A percentile compares a stretch with the other conserved stretches of the same genome.
These are phyloP conservation scores for Chenopodium formosanum DNA, from an alignment of 148 eudicot species.

Conservation along the genomic window DNA sequence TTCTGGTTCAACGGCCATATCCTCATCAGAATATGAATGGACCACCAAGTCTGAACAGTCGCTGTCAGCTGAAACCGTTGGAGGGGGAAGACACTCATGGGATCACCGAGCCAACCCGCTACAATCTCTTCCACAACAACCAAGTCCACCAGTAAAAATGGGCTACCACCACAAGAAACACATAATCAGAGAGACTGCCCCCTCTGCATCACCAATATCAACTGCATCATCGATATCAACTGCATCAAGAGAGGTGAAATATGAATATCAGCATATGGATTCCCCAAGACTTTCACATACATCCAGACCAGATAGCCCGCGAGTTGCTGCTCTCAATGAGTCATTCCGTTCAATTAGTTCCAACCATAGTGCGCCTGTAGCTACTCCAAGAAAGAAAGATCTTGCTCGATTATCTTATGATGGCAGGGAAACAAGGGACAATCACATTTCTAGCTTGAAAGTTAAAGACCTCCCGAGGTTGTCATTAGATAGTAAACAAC, in stretches of 20 bases:
- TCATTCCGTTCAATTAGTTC: conserved; percentile 35
- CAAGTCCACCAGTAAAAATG: conserved; percentile 23
- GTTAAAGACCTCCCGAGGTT: conserved; percentile 69
- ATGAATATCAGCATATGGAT: conserved; percentile 47
- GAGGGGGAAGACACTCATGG: conserved; percentile 29
- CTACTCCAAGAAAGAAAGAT: conserved; percentile 17
- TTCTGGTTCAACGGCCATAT: conserved; percentile 48
- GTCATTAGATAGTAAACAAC: conserved; percentile 71
- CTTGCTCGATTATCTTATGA: conserved; percentile 63
- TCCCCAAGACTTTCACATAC: conserved; percentile 63
- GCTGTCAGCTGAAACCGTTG: conserved; percentile 26
- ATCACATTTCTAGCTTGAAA: conserved; percentile 36
- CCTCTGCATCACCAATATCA: conserved; percentile 41
- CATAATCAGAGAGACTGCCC: conserved; percentile 41
- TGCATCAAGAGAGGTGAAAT: conserved; percentile 29
- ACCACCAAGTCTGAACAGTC: conserved; percentile 33
- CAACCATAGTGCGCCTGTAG: conserved; percentile 34
- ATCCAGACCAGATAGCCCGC: conserved; percentile 28
- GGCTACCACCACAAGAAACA: conserved; percentile 38
- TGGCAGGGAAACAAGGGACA: conserved; percentile 47
- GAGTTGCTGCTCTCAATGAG: conserved; percentile 34
- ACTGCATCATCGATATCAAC: conserved; percentile 49
- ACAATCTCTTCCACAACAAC: conserved; percentile 19
- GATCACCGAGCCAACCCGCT: conserved; percentile 26
- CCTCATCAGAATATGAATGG: conserved; percentile 44